Evolutionary conservation across 768 basidiomycete genomes (phyloP).

Genomic region (Boletus rubropictus): DNA sequence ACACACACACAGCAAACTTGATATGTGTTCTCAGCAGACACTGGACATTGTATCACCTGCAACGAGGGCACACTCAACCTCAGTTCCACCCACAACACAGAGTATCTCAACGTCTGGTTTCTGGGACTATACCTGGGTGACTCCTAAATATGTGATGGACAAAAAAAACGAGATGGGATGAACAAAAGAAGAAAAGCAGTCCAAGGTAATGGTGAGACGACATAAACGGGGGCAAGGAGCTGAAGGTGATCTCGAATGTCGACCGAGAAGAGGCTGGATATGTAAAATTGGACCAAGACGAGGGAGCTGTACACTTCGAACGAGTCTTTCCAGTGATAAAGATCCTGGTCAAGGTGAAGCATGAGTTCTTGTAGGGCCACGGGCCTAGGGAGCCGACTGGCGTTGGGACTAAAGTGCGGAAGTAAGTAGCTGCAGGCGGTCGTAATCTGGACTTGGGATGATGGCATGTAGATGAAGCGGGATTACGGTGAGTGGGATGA

Average conservation of each 20-base stretch:
- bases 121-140: neutral
- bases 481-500: constrained; percentile 10
- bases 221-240: constrained; percentile 18
- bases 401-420: neutral
- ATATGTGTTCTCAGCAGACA: constrained; percentile 16
- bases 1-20: constrained; percentile 4
- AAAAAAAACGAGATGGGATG: constrained; percentile 4
- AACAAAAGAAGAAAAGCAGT: neutral
- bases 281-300: constrained; percentile 11
- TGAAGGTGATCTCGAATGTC: neutral
- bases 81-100: constrained; percentile 8
- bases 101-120: constrained; percentile 3
- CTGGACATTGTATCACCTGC: constrained; percentile 16
- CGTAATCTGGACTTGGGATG: neutral
- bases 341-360: constrained; percentile 1
- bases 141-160: constrained; percentile 16
- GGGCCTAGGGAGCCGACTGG: neutral
- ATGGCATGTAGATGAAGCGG: constrained; percentile 8
- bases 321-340: constrained; percentile 8
- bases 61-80: constrained; percentile 13
- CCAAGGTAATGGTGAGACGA: constrained; percentile 16
- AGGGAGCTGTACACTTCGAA: constrained; percentile 13
- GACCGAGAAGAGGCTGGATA: neutral
- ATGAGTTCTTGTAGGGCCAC: constrained; percentile 18
- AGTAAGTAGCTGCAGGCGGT: neutral